These are phyloP conservation scores for Schwanniomyces pseudopolymorphus DNA, from an alignment of 805 yeast genomes.

Conservation along the genomic window DNA sequence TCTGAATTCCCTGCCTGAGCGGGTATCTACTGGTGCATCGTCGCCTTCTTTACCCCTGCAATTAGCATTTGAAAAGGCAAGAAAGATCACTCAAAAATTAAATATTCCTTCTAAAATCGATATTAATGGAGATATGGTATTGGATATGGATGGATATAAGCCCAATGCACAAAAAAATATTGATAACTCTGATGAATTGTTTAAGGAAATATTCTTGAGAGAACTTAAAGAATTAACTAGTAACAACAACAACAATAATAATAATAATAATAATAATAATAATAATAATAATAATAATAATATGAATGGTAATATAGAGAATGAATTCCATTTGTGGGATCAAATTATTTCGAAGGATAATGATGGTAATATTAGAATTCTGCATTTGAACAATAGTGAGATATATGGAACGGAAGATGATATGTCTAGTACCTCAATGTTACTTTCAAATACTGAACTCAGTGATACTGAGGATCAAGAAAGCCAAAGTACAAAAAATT, in stretches of 20 bases:
- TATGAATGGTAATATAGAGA: slow-evolving; percentile 12
- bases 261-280: slow-evolving; percentile 7
- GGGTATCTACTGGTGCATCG: slow-evolving; percentile 10
- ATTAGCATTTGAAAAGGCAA: slow-evolving; percentile 57
- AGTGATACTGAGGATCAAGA: slow-evolving; percentile 53
- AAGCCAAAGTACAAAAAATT: slow-evolving; percentile 7
- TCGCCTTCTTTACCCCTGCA: slow-evolving; percentile 29
- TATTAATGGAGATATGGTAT: slow-evolving; percentile 82
- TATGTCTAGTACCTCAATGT: slow-evolving; percentile 8
- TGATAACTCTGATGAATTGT: slow-evolving; percentile 70
- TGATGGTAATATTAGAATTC: slow-evolving; percentile 65
- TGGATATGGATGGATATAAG: slow-evolving; percentile 96
- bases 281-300: slow-evolving; percentile 4
- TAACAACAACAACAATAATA: slow-evolving; percentile 3
- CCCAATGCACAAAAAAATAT: slow-evolving; percentile 73
- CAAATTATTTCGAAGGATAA: slow-evolving; percentile 51
- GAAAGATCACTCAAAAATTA: slow-evolving; percentile 62
- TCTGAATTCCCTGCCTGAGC: slow-evolving; percentile 13
- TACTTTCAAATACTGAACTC: slow-evolving; percentile 5
- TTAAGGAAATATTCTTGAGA: slow-evolving; percentile 70
- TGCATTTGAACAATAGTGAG: slow-evolving; percentile 40
- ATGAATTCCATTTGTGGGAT: slow-evolving; percentile 33
- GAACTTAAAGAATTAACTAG: slow-evolving; percentile 49
- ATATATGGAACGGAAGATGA: slow-evolving; percentile 49
- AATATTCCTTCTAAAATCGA: slow-evolving; percentile 88